Evolutionary conservation across 176 grass and related monocot genomes (phyloP).

Genomic region (Bromus sterilis): DNA sequence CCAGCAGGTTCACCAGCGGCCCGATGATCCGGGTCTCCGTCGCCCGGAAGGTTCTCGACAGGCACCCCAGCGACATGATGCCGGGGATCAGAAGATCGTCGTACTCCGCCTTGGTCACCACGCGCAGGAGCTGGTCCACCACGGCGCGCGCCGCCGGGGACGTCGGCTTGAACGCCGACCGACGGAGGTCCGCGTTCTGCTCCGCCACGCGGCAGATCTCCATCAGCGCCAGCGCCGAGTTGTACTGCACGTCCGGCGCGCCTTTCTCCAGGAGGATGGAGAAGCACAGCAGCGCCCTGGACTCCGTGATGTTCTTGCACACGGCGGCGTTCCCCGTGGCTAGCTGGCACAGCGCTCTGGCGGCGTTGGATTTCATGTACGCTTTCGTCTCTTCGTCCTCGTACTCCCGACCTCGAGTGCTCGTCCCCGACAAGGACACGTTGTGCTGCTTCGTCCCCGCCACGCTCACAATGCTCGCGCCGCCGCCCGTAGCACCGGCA

Average conservation of each 20-base stretch:
- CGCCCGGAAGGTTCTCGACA: constrained; percentile 79
- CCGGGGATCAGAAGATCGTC: constrained; percentile 73
- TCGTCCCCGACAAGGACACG: constrained; percentile 34
- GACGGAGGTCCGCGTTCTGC: constrained; percentile 54
- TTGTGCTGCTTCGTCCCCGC: constrained; percentile 24
- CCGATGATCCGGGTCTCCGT: constrained; percentile 75
- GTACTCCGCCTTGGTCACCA: constrained; percentile 70
- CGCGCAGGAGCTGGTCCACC: constrained; percentile 70
- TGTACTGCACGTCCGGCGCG: constrained; percentile 49
- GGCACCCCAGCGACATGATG: constrained; percentile 56
- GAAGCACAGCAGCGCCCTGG: constrained; percentile 73
- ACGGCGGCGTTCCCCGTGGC: constrained; percentile 58
- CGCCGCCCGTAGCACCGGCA: background rate
- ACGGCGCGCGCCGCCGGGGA: constrained; percentile 65
- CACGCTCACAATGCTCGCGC: background rate
- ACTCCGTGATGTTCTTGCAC: constrained; percentile 94
- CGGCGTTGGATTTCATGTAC: constrained; percentile 65
- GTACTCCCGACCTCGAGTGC: constrained; percentile 49
- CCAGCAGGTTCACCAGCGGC: constrained; percentile 65
- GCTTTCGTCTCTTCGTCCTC: constrained; percentile 65
- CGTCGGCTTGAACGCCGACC: constrained; percentile 79
- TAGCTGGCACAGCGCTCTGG: constrained; percentile 65
- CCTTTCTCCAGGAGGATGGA: constrained; percentile 64
- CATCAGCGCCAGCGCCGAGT: constrained; percentile 75
- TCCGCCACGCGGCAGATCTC: constrained; percentile 79